phyloP scores from a whole-genome alignment of 31 red algal species.

The Endocladia muricata region DNA sequence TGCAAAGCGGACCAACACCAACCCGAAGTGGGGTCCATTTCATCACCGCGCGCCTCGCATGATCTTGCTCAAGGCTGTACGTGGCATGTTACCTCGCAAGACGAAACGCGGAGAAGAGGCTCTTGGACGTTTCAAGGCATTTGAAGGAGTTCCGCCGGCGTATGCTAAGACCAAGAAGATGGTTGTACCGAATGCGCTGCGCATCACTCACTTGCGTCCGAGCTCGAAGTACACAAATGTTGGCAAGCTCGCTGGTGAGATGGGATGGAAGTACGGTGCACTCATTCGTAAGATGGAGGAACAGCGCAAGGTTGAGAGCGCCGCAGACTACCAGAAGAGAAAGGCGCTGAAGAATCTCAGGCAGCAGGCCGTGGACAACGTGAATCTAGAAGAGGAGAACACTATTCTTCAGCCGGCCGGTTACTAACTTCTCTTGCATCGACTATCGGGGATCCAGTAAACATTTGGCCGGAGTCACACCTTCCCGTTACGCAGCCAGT shows the following conservation, averaged over 20 bases:
- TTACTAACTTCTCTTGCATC: constrained; percentile 56
- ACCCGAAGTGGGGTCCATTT: constrained; percentile 86
- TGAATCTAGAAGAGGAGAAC: constrained; percentile 35
- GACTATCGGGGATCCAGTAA: neutral
- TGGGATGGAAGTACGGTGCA: constrained; percentile 92
- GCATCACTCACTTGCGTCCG: constrained; percentile 78
- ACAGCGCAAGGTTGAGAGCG: constrained; percentile 76
- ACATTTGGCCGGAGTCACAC: no score
- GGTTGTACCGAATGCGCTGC: constrained; percentile 88
- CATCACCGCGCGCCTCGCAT: constrained; percentile 88
- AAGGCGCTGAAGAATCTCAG: constrained; percentile 67
- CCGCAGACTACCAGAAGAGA: constrained; percentile 68
- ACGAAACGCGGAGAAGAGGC: constrained; percentile 86
- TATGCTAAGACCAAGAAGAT: constrained; percentile 91
- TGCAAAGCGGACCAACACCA: constrained; percentile 90
- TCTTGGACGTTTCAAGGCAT: constrained; percentile 65
- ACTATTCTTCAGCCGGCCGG: constrained; percentile 59
- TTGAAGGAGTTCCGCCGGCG: constrained; percentile 89
- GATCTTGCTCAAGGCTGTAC: constrained; percentile 85
- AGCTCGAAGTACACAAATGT: constrained; percentile 85
- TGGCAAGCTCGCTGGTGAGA: constrained; percentile 76
- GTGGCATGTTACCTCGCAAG: constrained; percentile 94
- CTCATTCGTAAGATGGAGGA: constrained; percentile 86
- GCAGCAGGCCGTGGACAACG: constrained; percentile 59
- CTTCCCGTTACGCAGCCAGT: no score